Percentiles rank a stretch among this genome's conserved stretches.
These are phyloP conservation scores for Globisporangium emineosum DNA, from an alignment of 352 stramenopile species.

Conservation along the genomic window DNA sequence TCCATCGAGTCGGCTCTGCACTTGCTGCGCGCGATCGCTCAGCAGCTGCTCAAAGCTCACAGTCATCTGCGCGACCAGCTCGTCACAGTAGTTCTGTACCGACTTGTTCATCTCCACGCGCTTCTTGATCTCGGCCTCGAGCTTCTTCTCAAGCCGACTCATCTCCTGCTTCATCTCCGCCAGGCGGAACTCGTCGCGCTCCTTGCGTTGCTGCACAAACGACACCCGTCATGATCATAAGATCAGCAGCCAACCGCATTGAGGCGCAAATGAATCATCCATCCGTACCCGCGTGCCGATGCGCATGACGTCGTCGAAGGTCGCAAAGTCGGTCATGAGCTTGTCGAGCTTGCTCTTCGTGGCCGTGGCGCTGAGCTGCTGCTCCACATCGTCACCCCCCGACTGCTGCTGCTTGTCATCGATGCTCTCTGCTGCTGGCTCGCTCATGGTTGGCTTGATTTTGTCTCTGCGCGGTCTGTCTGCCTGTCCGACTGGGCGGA, in stretches of 20 bases:
- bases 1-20: constrained; percentile 61
- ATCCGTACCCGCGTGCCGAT: constrained; percentile 64
- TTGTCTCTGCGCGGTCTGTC: neutral
- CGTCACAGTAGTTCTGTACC: constrained; percentile 88
- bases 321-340: constrained; percentile 84
- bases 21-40: constrained; percentile 67
- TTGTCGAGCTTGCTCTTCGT: constrained; percentile 82
- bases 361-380: constrained; percentile 56
- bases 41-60: constrained; percentile 76
- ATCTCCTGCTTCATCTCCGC: constrained; percentile 93
- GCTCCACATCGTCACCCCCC: constrained; percentile 9
- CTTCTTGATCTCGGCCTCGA: constrained; percentile 92
- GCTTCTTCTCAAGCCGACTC: constrained; percentile 83
- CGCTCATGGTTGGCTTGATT: neutral
- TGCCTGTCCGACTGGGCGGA: neutral
- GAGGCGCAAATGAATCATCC: neutral
- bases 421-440: neutral
- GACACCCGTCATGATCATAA: too few relatives aligned
- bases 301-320: constrained; percentile 86
- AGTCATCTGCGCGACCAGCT: constrained; percentile 87
- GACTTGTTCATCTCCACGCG: constrained; percentile 94
- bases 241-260: neutral
- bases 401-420: constrained; percentile 7
- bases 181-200: constrained; percentile 92
- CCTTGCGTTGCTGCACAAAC: constrained; percentile 70